Conservation (phyloP, 2,329 filamentous ascomycete genomes). For the Pseudonectria foliicola region DNA sequence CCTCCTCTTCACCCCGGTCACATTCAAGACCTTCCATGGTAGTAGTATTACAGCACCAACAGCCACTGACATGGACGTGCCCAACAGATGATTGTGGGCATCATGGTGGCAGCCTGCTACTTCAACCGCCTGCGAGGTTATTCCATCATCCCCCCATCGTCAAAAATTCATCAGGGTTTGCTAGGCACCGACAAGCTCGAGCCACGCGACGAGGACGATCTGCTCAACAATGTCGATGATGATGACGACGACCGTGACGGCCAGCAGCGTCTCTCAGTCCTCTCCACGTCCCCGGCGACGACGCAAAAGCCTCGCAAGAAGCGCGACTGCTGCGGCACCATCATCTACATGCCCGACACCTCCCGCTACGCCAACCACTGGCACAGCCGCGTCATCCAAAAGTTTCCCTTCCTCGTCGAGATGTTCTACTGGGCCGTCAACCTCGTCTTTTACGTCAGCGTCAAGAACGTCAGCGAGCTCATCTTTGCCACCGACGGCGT, state of each 20-base stretch:
- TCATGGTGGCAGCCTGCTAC: slow-evolving; percentile 24
- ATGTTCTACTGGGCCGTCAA: slow-evolving; percentile 70
- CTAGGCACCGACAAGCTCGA: slow-evolving; percentile 16
- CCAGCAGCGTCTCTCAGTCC: no score
- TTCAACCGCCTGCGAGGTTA: slow-evolving; percentile 21
- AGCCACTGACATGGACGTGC: slow-evolving; percentile 2
- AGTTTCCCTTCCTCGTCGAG: slow-evolving; percentile 61
- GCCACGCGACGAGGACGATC: slow-evolving; percentile 15
- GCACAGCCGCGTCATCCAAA: slow-evolving; percentile 57
- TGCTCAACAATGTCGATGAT: slow-evolving; percentile 10
- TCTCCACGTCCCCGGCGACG: slow-evolving; percentile 5
- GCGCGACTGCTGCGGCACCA: slow-evolving; percentile 41
- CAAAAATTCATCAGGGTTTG: slow-evolving; percentile 15
- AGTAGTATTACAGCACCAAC: no score
- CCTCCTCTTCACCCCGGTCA: no score
- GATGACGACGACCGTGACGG: no score
- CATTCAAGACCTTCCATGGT: no score
- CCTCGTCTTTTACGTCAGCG: slow-evolving; percentile 49
- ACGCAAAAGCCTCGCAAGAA: slow-evolving; percentile 37
- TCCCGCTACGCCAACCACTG: slow-evolving; percentile 52
- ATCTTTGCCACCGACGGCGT: slow-evolving; percentile 36
- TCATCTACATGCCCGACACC: slow-evolving; percentile 49
- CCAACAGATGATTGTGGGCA: slow-evolving; percentile 18
- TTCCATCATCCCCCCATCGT: slow-evolving; percentile 12
- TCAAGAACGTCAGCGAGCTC: slow-evolving; percentile 20